Conservation (phyloP, 306 rosid genomes). For the Clitoria ternatea region DNA sequence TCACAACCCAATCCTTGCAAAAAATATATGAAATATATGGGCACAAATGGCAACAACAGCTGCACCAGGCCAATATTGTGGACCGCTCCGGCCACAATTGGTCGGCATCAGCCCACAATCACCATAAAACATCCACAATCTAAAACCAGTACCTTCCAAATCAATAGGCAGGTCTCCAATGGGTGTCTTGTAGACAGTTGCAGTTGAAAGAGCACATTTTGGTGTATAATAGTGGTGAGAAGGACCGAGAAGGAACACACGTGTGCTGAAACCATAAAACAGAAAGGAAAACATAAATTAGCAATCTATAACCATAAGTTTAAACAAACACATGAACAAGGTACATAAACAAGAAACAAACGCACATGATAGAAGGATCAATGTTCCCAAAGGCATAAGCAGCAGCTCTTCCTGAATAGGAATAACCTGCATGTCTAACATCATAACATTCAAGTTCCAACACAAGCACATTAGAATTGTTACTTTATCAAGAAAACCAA, state of each 20-base stretch:
- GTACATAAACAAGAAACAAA: slow-evolving; percentile 15
- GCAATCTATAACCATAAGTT: no score
- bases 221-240: slow-evolving; percentile 91
- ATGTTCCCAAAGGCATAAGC: slow-evolving; percentile 97
- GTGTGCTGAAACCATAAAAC: slow-evolving; percentile 48
- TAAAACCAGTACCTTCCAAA: slow-evolving; percentile 70
- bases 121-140: background rate
- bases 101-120: background rate
- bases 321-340: background rate
- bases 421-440: slow-evolving; percentile 94
- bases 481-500: background rate
- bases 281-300: background rate
- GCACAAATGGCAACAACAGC: background rate
- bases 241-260: slow-evolving; percentile 97
- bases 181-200: slow-evolving; percentile 93
- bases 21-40: background rate
- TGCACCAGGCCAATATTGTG: background rate
- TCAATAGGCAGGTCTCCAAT: slow-evolving; percentile 89
- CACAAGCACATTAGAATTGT: background rate
- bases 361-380: slow-evolving; percentile 85
- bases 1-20: background rate
- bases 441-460: slow-evolving; percentile 23
- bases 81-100: background rate
- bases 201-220: slow-evolving; percentile 87
- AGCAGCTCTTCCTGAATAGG: slow-evolving; percentile 94